A percentile compares a stretch with the other conserved stretches of the same genome.
Evolutionary conservation across 768 basidiomycete genomes (phyloP).

Genomic region (Serpula lacrymans): DNA sequence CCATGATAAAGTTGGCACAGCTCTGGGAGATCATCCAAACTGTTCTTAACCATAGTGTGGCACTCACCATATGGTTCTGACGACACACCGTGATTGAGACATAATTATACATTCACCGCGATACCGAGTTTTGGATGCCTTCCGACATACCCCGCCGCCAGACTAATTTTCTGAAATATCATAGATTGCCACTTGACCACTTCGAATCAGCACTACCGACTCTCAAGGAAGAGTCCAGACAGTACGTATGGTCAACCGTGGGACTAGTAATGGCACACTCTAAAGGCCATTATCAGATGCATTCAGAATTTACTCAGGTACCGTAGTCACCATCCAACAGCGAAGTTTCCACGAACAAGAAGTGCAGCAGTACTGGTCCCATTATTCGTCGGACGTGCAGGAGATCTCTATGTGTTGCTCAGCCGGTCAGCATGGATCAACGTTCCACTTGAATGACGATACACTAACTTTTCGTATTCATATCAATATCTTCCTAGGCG

Average conservation of each 20-base stretch:
- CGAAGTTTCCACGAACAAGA: conserved; percentile 49
- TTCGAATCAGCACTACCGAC: conserved; percentile 10
- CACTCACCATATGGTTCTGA: too few species aligned
- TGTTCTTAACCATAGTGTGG: too few species aligned
- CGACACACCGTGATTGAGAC: too few species aligned
- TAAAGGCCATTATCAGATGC: conserved; percentile 13
- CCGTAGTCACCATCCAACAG: conserved; percentile 25
- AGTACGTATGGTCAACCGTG: conserved; percentile 7
- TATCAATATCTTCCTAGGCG: conserved; percentile 45
- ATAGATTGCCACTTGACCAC: conserved; percentile 6
- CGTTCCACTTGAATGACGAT: background rate
- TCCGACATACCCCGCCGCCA: background rate
- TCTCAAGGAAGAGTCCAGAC: conserved; percentile 19
- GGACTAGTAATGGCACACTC: background rate
- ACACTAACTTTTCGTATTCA: background rate
- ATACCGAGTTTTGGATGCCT: too few species aligned
- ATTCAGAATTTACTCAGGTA: conserved; percentile 23
- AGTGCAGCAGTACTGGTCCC: conserved; percentile 81
- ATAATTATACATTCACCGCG: too few species aligned
- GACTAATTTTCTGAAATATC: conserved; percentile 16
- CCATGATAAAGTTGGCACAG: too few species aligned
- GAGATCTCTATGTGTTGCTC: conserved; percentile 84
- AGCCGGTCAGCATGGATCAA: conserved; percentile 54
- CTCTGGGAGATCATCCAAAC: too few species aligned
- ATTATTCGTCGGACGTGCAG: conserved; percentile 77